Conservation (phyloP, 352 stramenopile species). For the Albugo candida region DNA sequence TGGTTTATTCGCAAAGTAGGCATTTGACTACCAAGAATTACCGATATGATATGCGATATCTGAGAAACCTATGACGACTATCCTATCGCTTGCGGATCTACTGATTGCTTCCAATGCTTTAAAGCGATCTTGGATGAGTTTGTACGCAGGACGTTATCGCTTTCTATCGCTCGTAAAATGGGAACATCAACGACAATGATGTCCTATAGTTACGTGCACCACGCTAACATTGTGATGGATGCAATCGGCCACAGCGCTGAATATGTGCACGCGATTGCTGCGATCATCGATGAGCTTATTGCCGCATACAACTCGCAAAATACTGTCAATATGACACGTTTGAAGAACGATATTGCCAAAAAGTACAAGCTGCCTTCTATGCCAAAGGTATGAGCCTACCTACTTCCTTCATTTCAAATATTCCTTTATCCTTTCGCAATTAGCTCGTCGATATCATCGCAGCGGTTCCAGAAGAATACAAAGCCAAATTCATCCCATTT, state of each 20-base stretch:
- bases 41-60: too few species aligned
- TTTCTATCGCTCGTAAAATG: too few species aligned
- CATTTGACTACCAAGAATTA: too few species aligned
- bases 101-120: too few species aligned
- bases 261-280: conserved; percentile 71
- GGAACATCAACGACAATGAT: too few species aligned
- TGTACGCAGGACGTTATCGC: too few species aligned
- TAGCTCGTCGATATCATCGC: conserved; percentile 90
- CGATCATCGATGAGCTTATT: conserved; percentile 85
- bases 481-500: conserved; percentile 79
- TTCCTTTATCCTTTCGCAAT: not conserved
- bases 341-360: conserved; percentile 83
- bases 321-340: conserved; percentile 85
- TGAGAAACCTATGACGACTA: too few species aligned
- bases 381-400: conserved; percentile 33
- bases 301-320: conserved; percentile 75
- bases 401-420: not conserved
- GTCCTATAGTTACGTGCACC: too few species aligned
- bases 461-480: conserved; percentile 84
- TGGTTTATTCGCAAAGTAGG: too few species aligned
- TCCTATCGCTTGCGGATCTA: too few species aligned
- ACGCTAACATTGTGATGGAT: too few species aligned
- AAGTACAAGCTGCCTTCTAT: conserved; percentile 84
- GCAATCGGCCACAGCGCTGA: not conserved
- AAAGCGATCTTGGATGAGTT: too few species aligned